These are phyloP conservation scores for Pleurotus salmoneostramineus DNA, from an alignment of 768 basidiomycete genomes.

Conservation along the genomic window DNA sequence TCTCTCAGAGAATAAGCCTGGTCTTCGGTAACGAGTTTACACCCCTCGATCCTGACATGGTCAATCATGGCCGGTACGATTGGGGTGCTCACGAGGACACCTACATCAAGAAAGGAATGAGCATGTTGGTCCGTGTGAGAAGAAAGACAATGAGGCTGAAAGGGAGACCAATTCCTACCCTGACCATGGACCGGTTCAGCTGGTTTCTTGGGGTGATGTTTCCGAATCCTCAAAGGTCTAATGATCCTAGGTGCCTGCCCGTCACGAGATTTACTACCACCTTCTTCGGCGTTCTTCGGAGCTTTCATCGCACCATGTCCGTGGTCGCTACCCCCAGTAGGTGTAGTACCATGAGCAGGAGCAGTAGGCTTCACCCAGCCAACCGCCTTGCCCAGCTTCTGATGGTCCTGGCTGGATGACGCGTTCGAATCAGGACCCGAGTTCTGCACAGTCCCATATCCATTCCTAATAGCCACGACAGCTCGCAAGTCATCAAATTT, in stretches of 20 bases:
- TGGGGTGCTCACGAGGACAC: slow-evolving; percentile 31
- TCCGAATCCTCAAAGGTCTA: slow-evolving; percentile 29
- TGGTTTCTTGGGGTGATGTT: slow-evolving; percentile 19
- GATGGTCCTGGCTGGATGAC: background rate
- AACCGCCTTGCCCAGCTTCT: background rate
- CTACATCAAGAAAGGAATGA: slow-evolving; percentile 21
- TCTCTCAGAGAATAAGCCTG: slow-evolving; percentile 33
- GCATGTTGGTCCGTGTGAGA: slow-evolving; percentile 16
- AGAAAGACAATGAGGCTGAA: background rate
- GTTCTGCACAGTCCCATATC: slow-evolving; percentile 11
- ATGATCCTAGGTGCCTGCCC: slow-evolving; percentile 20
- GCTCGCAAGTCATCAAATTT: slow-evolving; percentile 29
- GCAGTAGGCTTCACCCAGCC: no score
- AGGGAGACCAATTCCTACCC: slow-evolving; percentile 1
- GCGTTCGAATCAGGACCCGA: slow-evolving; percentile 5
- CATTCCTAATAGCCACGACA: slow-evolving; percentile 33
- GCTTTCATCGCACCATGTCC: background rate
- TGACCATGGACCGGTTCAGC: background rate
- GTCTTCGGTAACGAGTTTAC: slow-evolving; percentile 30
- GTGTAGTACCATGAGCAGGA: no score
- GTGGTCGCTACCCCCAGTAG: background rate
- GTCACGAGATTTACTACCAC: background rate
- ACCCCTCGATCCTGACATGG: slow-evolving; percentile 40
- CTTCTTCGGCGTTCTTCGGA: slow-evolving; percentile 10
- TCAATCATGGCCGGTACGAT: slow-evolving; percentile 29